Conservation (phyloP, 768 basidiomycete species). For the Suillus alpinus region DNA sequence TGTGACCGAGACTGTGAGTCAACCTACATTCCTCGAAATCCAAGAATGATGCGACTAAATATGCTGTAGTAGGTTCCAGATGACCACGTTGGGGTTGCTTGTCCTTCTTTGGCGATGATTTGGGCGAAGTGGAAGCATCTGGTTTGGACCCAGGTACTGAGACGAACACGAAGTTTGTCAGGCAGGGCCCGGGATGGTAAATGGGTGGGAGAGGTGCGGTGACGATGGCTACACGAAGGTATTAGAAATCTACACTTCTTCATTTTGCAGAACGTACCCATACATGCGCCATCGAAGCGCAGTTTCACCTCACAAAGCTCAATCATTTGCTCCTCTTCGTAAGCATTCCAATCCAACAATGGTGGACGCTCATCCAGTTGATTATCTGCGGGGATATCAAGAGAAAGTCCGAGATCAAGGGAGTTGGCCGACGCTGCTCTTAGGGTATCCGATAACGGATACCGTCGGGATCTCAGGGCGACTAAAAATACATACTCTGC, state of each 20-base stretch:
- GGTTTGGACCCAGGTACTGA: conserved; percentile 31
- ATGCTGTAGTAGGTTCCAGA: conserved; percentile 35
- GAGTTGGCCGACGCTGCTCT: conserved; percentile 29
- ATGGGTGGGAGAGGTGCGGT: conserved; percentile 47
- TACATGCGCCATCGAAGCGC: conserved; percentile 40
- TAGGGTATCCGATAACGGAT: conserved; percentile 38
- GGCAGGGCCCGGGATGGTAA: conserved; percentile 30
- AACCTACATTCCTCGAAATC: conserved; percentile 61
- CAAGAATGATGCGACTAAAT: conserved; percentile 52
- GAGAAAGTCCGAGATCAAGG: conserved; percentile 39
- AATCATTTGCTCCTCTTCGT: conserved; percentile 59
- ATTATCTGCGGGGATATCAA: conserved; percentile 19
- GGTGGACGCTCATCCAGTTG: conserved; percentile 22
- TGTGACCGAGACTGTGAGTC: conserved; percentile 4
- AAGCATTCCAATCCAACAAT: conserved; percentile 45
- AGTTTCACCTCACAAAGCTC: conserved; percentile 61
- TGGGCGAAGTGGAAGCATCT: conserved; percentile 25
- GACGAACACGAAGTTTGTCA: conserved; percentile 49
- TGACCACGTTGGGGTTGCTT: conserved; percentile 16
- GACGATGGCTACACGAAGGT: conserved; percentile 33
- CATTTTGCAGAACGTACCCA: conserved; percentile 36
- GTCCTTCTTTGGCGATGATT: conserved; percentile 27
- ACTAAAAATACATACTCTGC: conserved; percentile 57
- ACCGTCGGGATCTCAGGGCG: conserved; percentile 57
- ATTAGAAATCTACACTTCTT: not conserved